Base-by-base conservation (phyloP, 108 stramenopile genomes). In the Licmophora abbreviata region DNA sequence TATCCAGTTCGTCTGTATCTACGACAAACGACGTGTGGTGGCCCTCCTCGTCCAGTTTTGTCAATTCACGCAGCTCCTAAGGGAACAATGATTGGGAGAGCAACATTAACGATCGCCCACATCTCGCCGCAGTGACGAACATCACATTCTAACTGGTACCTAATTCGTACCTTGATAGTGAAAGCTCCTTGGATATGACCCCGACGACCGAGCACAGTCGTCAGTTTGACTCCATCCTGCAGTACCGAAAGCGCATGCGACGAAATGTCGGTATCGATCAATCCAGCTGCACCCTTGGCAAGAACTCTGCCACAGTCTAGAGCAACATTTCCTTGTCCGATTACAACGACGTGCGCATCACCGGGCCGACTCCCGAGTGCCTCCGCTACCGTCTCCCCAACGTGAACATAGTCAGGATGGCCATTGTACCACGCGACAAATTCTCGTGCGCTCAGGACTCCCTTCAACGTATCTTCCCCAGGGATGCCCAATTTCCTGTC, bases 391-490 rank as follows among this genome's bases (percentile, higher is more conserved):
- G 49, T 18, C n/a, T 49, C 36, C 21, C 66, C 55, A 0, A 61
- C 22, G 10, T 53, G 48, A 43, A 27, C 63, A 59, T 48, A 76
- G 28, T 79, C 73, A 1, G 75, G 77, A 30, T 79, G 57, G 14
- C 89, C 92, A 71, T 97, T 97, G 71, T 95, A 95, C 95, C 96
- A 99, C 34, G 83, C 82, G 22, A 99, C 96, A 71, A 97, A 96
- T 44, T 87, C 71, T 1, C 95, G 60, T 3, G 98, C 95, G 35
- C 78, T 71, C 47, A 93, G 46, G 28, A 99, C 88, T 17, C 88
- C 83, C 28, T 57, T 37, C 23, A 86, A 52, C 23, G 49, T 38
- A 5, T 64, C 59, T 26, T 73, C 73, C 4, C 79, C 79, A n/a
- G 72, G 71, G 10, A 92, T 54, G 12, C 57, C 54, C 27, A 87